phyloP scores from a whole-genome alignment of 2,329 filamentous ascomycete genomes.

The Hypoxylon sp. region DNA sequence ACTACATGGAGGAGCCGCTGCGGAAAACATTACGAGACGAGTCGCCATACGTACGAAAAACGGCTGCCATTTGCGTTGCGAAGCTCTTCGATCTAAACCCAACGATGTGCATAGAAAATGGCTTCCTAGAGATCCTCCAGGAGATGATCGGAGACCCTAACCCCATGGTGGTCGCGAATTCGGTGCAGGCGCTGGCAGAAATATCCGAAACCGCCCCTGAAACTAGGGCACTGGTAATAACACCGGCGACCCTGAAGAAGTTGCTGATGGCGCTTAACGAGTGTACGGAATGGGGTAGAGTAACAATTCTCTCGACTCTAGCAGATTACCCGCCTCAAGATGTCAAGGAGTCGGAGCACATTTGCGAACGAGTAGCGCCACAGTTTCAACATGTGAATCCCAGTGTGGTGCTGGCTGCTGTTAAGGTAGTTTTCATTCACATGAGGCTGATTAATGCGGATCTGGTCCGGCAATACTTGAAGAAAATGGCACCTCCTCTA shows the following conservation, averaged over 20 bases:
- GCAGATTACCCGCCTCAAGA: slow-evolving; percentile 91
- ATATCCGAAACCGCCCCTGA: slow-evolving; percentile 93
- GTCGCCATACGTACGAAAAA: slow-evolving; percentile 98
- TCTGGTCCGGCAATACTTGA: slow-evolving; percentile 85
- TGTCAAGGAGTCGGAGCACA: slow-evolving; percentile 96
- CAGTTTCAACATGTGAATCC: slow-evolving; percentile 99
- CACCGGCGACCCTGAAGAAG: slow-evolving; percentile 88
- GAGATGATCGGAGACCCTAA: slow-evolving; percentile 98
- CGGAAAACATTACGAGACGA: slow-evolving; percentile 97
- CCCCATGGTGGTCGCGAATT: slow-evolving; percentile 99
- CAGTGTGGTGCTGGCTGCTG: slow-evolving; percentile 95
- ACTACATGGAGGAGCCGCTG: slow-evolving; percentile 99
- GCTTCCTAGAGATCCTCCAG: slow-evolving; percentile 92
- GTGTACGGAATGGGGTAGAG: slow-evolving; percentile 97
- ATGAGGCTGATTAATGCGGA: slow-evolving; percentile 89
- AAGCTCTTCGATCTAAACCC: slow-evolving; percentile 98
- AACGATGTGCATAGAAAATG: slow-evolving; percentile 93
- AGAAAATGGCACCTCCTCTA: slow-evolving; percentile 98
- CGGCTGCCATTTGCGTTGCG: slow-evolving; percentile 95
- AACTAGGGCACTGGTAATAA: slow-evolving; percentile 87
- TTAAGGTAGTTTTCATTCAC: slow-evolving; percentile 97
- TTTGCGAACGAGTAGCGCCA: slow-evolving; percentile 94
- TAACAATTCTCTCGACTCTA: slow-evolving; percentile 91
- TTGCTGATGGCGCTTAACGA: slow-evolving; percentile 96
- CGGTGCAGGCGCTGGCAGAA: slow-evolving; percentile 91